phyloP scores from a whole-genome alignment of 176 grass and related monocot species.

The Carex littledalei region DNA sequence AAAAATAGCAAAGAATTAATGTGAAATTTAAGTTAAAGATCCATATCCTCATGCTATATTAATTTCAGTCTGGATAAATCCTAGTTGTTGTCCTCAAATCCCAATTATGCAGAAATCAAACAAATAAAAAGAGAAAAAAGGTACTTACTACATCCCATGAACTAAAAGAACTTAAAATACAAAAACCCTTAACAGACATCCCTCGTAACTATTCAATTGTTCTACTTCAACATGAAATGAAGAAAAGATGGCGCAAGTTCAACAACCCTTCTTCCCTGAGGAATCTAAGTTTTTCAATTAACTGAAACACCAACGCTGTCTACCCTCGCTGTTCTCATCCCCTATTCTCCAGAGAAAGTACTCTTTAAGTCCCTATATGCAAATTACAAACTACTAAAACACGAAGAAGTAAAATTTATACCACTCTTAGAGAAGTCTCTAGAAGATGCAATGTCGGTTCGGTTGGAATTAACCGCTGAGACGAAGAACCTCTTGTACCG shows the following conservation, averaged over 20 bases:
- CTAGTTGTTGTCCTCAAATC: not conserved
- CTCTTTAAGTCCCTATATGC: not conserved
- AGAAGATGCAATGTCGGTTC: conserved; percentile 2
- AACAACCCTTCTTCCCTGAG: not conserved
- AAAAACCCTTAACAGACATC: not conserved
- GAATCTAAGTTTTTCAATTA: not conserved
- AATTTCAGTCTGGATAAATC: not conserved
- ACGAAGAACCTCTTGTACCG: conserved; percentile 8
- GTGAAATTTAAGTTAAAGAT: not conserved
- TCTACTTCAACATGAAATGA: not conserved
- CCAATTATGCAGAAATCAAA: not conserved
- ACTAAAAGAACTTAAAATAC: not conserved
- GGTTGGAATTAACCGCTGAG: conserved; percentile 8
- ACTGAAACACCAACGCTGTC: not conserved
- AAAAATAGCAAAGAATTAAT: not conserved
- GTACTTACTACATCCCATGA: not conserved
- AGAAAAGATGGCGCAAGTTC: not conserved
- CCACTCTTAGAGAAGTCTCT: conserved; percentile 14
- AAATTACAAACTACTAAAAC: not conserved
- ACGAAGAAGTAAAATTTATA: conserved; percentile 6
- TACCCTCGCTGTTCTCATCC: no score
- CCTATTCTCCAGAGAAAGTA: not conserved
- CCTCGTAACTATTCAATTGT: not conserved
- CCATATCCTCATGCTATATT: not conserved
- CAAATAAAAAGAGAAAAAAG: not conserved